Conservation (phyloP, 83 land plant species). For the Diphasiastrum complanatum region DNA sequence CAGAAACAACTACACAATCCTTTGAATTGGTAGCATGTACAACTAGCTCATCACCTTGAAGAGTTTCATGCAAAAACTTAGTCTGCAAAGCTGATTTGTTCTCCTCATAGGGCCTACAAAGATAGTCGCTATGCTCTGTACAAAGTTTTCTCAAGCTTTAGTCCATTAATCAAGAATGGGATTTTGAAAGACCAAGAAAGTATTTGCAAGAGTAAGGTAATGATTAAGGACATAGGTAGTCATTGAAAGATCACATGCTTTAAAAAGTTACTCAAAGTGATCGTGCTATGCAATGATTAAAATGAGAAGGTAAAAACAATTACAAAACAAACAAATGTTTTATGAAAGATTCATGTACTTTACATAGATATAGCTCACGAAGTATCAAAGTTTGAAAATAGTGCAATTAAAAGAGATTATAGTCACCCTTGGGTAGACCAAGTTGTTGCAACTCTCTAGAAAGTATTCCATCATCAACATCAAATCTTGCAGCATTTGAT, state of each 20-base stretch:
- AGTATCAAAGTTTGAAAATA: not conserved
- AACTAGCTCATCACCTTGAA: too few relatives aligned
- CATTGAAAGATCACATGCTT: not conserved
- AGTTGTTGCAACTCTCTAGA: slow-evolving; percentile 36
- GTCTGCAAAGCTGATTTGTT: slow-evolving; percentile 20
- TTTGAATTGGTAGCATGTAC: too few relatives aligned
- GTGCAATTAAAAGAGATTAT: not conserved
- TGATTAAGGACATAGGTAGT: too few relatives aligned
- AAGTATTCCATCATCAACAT: slow-evolving; percentile 32
- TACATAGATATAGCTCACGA: not conserved
- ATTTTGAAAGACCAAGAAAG: not conserved
- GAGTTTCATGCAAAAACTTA: slow-evolving; percentile 17
- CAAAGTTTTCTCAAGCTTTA: not conserved
- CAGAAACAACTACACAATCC: too few relatives aligned
- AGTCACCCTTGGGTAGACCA: slow-evolving; percentile 33
- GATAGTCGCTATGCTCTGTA: slow-evolving; percentile 40
- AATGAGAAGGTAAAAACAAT: not conserved
- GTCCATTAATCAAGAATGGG: not conserved
- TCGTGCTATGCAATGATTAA: not conserved
- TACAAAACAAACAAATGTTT: not conserved
- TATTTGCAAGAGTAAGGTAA: not conserved
- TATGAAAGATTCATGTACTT: not conserved
- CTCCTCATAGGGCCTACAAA: slow-evolving; percentile 29
- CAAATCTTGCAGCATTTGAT: slow-evolving; percentile 37
- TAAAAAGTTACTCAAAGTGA: not conserved